A percentile compares a stretch with the other conserved stretches of the same genome.
Conservation (phyloP, 2,329 filamentous ascomycete species). For the Podosphaera xanthii region DNA sequence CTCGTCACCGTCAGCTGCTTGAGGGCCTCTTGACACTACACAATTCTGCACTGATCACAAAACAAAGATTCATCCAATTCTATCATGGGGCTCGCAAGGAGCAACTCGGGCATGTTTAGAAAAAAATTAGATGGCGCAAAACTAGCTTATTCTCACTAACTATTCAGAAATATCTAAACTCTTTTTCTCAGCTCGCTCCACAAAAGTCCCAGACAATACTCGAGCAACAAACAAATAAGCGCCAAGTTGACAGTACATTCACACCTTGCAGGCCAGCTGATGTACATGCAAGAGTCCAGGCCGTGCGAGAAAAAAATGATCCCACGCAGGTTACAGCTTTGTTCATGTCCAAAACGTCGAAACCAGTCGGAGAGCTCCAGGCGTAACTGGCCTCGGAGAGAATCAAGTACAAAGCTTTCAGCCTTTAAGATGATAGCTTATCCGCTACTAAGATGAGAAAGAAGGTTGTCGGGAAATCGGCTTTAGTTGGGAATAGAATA, state of each 20-base stretch:
- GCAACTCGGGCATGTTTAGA: neutral
- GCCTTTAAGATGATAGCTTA: neutral
- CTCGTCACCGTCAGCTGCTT: neutral
- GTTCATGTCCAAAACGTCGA: neutral
- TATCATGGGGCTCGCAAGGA: neutral
- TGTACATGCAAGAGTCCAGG: neutral
- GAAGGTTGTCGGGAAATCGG: too few species aligned
- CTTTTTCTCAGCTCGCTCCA: too few species aligned
- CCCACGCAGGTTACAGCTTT: neutral
- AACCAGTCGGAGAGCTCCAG: neutral
- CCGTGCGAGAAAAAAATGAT: neutral
- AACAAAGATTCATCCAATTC: neutral
- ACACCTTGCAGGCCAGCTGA: neutral
- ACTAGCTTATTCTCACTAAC: neutral
- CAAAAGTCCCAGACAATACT: too few species aligned
- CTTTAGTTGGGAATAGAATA: too few species aligned
- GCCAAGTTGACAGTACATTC: neutral
- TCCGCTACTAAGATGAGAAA: neutral
- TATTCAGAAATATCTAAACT: neutral
- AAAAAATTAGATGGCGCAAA: neutral
- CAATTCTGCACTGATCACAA: neutral
- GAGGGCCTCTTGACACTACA: neutral
- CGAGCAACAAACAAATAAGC: neutral
- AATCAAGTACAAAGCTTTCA: neutral
- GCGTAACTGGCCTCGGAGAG: neutral